phyloP scores from a whole-genome alignment of 75 land plant species.

The Cupressus sempervirens region DNA sequence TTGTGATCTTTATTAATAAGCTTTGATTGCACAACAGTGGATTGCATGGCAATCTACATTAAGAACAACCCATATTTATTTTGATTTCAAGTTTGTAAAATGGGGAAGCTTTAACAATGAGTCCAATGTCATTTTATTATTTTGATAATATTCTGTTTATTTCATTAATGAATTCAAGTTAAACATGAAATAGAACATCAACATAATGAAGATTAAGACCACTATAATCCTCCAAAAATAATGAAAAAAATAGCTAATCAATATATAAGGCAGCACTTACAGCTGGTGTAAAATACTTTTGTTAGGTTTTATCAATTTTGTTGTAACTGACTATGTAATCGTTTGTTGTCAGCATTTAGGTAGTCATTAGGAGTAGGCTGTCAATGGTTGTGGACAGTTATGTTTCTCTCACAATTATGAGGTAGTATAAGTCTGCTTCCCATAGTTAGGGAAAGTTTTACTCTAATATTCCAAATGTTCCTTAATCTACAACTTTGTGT shows the following conservation, averaged over 20 bases:
- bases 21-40: neutral
- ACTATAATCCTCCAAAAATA: neutral
- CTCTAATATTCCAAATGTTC: too few species aligned
- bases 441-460: too few species aligned
- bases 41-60: neutral
- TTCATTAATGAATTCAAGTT: neutral
- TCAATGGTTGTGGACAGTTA: too few species aligned
- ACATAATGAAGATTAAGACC: neutral
- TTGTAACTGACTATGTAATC: too few species aligned
- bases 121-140: neutral
- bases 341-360: too few species aligned
- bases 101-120: neutral
- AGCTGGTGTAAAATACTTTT: neutral
- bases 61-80: neutral
- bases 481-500: too few species aligned
- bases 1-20: neutral
- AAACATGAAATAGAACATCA: neutral
- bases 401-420: too few species aligned
- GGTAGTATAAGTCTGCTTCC: too few species aligned
- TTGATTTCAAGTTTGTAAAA: neutral
- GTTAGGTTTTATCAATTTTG: too few species aligned
- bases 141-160: neutral
- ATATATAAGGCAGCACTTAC: neutral
- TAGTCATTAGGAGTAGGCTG: too few species aligned
- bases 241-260: neutral